Evolutionary conservation across 176 grass and related monocot species (phyloP).

Genomic region (Chloris gayana): DNA sequence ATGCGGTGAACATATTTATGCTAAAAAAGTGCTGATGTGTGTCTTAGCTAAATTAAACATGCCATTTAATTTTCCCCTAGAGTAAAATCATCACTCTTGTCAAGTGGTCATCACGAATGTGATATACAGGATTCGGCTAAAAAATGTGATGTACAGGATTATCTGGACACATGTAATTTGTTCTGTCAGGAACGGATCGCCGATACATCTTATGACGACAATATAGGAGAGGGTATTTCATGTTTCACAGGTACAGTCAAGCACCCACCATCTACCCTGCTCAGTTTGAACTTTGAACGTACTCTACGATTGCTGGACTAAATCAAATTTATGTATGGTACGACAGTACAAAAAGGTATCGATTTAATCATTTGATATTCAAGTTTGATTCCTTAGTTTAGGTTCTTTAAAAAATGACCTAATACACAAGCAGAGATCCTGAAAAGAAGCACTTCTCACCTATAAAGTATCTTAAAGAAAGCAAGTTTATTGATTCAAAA

Average conservation of each 20-base stretch:
- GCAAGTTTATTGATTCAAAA: background rate
- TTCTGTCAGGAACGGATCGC: too few species aligned
- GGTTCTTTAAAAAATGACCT: conserved; percentile 27
- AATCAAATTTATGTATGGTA: background rate
- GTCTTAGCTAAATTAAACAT: too few species aligned
- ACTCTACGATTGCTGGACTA: background rate
- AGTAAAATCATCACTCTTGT: too few species aligned
- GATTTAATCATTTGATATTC: background rate
- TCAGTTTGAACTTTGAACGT: background rate
- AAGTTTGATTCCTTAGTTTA: conserved; percentile 18
- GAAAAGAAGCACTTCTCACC: background rate
- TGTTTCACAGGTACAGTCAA: background rate
- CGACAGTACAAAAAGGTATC: background rate
- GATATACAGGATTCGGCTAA: too few species aligned
- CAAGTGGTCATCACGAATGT: too few species aligned
- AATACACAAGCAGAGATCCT: background rate
- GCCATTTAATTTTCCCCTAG: too few species aligned
- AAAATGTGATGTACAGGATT: too few species aligned
- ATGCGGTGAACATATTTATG: too few species aligned
- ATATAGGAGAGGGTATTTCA: background rate
- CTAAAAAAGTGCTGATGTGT: too few species aligned
- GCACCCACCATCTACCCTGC: background rate
- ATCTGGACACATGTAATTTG: too few species aligned
- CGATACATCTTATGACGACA: background rate
- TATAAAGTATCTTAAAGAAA: background rate